A percentile compares a stretch with the other conserved stretches of the same genome.
phyloP scores from a whole-genome alignment of 2,329 filamentous ascomycete genomes.

The Ceratocystis lukuohia region DNA sequence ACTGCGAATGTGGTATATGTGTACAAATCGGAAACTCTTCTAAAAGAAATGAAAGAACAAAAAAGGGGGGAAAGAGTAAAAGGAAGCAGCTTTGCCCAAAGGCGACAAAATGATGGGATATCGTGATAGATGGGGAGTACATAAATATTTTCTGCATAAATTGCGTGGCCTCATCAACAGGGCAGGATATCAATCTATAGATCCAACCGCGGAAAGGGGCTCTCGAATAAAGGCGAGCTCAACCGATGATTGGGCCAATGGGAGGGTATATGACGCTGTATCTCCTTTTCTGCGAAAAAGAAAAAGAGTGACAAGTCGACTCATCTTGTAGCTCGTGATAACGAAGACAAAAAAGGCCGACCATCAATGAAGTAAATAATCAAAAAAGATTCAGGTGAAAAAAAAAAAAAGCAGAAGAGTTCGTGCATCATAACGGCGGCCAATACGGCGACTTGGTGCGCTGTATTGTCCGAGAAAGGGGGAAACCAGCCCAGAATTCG shows the following conservation, averaged over 20 bases:
- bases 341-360: neutral
- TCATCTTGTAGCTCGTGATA: neutral
- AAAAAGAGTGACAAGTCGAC: neutral
- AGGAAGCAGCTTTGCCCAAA: conserved; percentile 2
- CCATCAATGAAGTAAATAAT: neutral
- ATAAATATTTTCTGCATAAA: neutral
- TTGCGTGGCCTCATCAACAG: too few relatives aligned
- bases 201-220: neutral
- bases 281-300: neutral
- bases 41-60: neutral
- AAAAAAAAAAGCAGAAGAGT: conserved; percentile 8
- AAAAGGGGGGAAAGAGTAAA: neutral
- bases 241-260: neutral
- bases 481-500: neutral
- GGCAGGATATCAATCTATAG: neutral
- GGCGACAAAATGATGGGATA: neutral
- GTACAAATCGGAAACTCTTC: conserved; percentile 8
- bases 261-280: neutral
- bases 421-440: conserved; percentile 15
- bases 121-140: neutral
- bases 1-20: conserved; percentile 6
- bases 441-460: neutral
- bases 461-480: neutral
- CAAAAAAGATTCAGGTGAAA: neutral
- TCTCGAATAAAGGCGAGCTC: neutral